Evolutionary conservation across 139 green algal genomes (phyloP).

Genomic region (Chlorella sp.): DNA sequence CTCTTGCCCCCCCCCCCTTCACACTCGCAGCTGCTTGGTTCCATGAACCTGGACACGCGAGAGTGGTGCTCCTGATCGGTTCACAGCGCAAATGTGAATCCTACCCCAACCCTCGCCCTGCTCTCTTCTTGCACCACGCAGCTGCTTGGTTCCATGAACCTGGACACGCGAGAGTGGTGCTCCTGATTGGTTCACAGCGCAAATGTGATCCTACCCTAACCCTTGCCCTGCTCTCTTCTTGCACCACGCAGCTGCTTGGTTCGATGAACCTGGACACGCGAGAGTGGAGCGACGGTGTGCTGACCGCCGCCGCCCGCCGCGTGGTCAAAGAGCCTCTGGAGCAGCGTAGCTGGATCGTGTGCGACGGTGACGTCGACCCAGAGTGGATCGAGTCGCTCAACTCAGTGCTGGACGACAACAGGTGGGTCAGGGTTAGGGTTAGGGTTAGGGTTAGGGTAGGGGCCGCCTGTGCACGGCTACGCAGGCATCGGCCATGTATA

Average conservation of each 20-base stretch:
- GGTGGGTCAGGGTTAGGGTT: too few relatives aligned
- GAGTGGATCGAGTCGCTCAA: slow-evolving; percentile 88
- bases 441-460: too few relatives aligned
- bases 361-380: slow-evolving; percentile 82
- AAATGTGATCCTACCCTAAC: neutral
- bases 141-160: too few relatives aligned
- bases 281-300: slow-evolving; percentile 78
- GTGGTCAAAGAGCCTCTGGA: slow-evolving; percentile 55
- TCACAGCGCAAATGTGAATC: neutral
- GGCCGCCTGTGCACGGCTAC: too few relatives aligned
- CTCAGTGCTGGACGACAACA: slow-evolving; percentile 78
- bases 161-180: slow-evolving; percentile 77
- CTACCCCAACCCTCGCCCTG: neutral
- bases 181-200: too few relatives aligned
- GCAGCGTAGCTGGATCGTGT: slow-evolving; percentile 78
- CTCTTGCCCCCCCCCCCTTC: neutral
- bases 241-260: slow-evolving; percentile 46
- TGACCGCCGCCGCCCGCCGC: slow-evolving; percentile 62
- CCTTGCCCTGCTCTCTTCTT: neutral
- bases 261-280: slow-evolving; percentile 77
- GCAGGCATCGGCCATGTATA: too few relatives aligned
- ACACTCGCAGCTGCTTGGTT: slow-evolving; percentile 58
- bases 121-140: too few relatives aligned
- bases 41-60: slow-evolving; percentile 77
- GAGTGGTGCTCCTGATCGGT: too few relatives aligned